Percentiles rank a stretch among this genome's conserved stretches.
phyloP scores from a whole-genome alignment of 352 stramenopile species.

The Phytophthora vignae region DNA sequence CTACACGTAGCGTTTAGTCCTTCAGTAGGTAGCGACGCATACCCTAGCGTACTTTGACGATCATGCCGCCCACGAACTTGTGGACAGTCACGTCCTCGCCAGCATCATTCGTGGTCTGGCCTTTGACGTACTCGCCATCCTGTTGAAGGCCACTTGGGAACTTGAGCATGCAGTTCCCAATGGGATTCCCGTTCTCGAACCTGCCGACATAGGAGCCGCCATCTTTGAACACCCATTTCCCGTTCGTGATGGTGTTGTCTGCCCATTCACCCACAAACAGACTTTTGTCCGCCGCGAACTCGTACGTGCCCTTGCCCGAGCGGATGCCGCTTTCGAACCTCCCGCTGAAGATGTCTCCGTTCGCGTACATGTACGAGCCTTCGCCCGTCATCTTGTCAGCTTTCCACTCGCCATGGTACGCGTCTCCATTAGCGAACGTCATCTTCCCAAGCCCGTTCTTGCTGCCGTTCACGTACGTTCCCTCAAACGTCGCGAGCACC shows the following conservation, averaged over 20 bases:
- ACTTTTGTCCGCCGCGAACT: slow-evolving; percentile 86
- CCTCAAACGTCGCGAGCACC: slow-evolving; percentile 84
- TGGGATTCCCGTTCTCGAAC: slow-evolving; percentile 89
- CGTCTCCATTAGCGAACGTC: slow-evolving; percentile 91
- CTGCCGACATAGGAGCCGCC: slow-evolving; percentile 81
- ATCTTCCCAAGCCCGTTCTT: slow-evolving; percentile 93
- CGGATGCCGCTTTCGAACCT: slow-evolving; percentile 85
- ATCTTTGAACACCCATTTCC: slow-evolving; percentile 93
- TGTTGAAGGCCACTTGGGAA: slow-evolving; percentile 90
- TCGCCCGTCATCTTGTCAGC: slow-evolving; percentile 88
- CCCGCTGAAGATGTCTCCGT: slow-evolving; percentile 93
- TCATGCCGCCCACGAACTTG: slow-evolving; percentile 76
- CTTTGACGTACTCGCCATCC: slow-evolving; percentile 85
- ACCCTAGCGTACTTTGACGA: slow-evolving; percentile 72
- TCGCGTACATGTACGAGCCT: slow-evolving; percentile 92
- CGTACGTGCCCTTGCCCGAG: slow-evolving; percentile 89
- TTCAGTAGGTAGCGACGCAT: neutral
- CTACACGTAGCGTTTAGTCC: neutral
- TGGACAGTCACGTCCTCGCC: slow-evolving; percentile 62
- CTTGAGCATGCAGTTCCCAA: slow-evolving; percentile 88
- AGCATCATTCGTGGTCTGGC: slow-evolving; percentile 45
- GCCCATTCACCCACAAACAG: slow-evolving; percentile 89
- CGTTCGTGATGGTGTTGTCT: slow-evolving; percentile 87
- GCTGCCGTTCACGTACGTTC: slow-evolving; percentile 85
- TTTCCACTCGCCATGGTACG: slow-evolving; percentile 92